These are phyloP conservation scores for Drechslerella dactyloides DNA, from an alignment of 2,329 filamentous ascomycete species.

Conservation along the genomic window DNA sequence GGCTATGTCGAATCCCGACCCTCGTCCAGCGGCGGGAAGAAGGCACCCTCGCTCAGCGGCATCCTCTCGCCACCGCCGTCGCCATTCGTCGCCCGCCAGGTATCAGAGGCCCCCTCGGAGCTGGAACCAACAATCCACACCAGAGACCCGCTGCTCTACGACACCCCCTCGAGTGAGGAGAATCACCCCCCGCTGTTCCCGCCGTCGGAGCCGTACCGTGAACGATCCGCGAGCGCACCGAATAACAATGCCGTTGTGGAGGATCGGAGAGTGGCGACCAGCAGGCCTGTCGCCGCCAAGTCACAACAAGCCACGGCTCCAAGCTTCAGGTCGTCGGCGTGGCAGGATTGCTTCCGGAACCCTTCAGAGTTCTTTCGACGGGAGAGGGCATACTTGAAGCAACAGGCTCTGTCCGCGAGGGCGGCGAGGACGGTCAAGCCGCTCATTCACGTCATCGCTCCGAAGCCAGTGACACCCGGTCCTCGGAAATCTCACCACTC, in stretches of 20 bases:
- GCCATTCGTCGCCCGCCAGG: slow-evolving; percentile 25
- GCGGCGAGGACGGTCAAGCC: slow-evolving; percentile 6
- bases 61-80: slow-evolving; percentile 42
- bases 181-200: slow-evolving; percentile 39
- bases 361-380: slow-evolving; percentile 35
- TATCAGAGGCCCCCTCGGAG: slow-evolving; percentile 41
- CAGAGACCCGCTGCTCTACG: slow-evolving; percentile 38
- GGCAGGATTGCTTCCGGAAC: slow-evolving; percentile 37
- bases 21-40: slow-evolving; percentile 15
- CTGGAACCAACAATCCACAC: slow-evolving; percentile 37
- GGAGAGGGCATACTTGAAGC: slow-evolving; percentile 34
- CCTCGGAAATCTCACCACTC: slow-evolving; percentile 24
- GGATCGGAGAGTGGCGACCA: not conserved
- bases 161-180: slow-evolving; percentile 37
- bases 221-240: not conserved
- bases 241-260: not conserved
- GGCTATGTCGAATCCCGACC: slow-evolving; percentile 20
- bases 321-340: slow-evolving; percentile 43
- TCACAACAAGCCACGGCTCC: not conserved
- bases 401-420: slow-evolving; percentile 25
- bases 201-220: slow-evolving; percentile 15
- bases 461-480: slow-evolving; percentile 14
- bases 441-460: not conserved
- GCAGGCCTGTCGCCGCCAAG: not conserved
- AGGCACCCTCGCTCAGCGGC: slow-evolving; percentile 25